These are phyloP conservation scores for Malus asiatica DNA, from an alignment of 306 rosid genomes.

Conservation along the genomic window DNA sequence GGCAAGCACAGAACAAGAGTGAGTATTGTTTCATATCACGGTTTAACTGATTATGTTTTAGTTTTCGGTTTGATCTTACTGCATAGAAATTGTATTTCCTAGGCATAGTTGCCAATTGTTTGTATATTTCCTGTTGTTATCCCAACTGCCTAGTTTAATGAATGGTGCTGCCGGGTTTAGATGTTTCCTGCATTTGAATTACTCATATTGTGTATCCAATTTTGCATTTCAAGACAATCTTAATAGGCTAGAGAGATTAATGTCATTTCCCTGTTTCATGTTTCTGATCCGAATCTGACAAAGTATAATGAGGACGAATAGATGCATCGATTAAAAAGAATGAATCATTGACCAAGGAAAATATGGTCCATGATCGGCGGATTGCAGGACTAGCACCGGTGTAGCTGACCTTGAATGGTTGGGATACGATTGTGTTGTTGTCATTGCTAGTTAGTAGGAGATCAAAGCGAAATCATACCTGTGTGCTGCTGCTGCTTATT, in stretches of 20 bases:
- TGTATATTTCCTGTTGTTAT: background rate
- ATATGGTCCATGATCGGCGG: background rate
- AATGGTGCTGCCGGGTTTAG: background rate
- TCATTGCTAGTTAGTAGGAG: background rate
- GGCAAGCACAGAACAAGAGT: slow-evolving; percentile 46
- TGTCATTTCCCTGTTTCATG: background rate
- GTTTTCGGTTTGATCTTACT: background rate
- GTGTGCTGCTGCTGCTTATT: background rate
- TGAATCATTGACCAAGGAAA: background rate
- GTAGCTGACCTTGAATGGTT: background rate
- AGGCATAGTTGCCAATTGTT: background rate
- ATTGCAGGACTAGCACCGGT: background rate
- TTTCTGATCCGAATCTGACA: background rate
- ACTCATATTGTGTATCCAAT: background rate
- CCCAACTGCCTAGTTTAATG: background rate
- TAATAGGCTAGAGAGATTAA: background rate
- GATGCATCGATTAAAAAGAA: background rate
- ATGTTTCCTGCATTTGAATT: background rate
- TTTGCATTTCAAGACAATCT: background rate
- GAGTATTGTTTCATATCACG: slow-evolving; percentile 9
- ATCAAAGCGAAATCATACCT: background rate
- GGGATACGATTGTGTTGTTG: background rate
- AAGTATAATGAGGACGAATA: background rate
- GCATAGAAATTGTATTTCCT: background rate
- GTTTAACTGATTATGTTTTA: background rate